Base-by-base conservation (phyloP, 1,284 basidiomycete species). In the Ceratobasidium sp. region DNA sequence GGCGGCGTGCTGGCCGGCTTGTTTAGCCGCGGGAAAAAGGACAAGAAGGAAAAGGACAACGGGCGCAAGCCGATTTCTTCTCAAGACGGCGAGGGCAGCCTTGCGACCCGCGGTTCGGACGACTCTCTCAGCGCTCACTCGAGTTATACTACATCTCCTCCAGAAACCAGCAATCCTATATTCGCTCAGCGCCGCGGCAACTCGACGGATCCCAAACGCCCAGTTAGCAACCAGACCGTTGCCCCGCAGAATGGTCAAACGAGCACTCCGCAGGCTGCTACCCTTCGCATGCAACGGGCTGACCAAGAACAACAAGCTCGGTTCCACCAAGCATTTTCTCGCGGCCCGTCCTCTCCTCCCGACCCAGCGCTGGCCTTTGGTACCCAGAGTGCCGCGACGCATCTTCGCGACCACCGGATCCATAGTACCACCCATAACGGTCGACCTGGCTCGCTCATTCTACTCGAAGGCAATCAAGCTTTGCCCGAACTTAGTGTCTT, bases 401-500 rank as follows among this genome's bases (percentile, higher is more conserved):
- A 68, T 20, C 77, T 76, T 72, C 57, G 81, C 80, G n/a, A 77
- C 77, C 25, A 74, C 32, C n/a, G n/a, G n/a, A n/a, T n/a, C n/a
- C 31, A 56, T 25, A 47, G 65, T 35, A 31, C 64, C 54, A 35
- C 69, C 29, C 54, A 55, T 62, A 77, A 52, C 13, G 55, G 57
- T 13, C 75, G 83, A 35, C 82, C 82, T n/a, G 80, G 80, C 49
- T 82, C 80, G 72, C 76, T 84, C 52, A 80, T 84, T 65, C 76
- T 82, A 58, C 81, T 84, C 70, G 87, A 88, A 69, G 86, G 85
- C 69, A 84, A 83, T 8, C 82, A 86, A 1, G 85, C 84, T 17
- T 88, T 92, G 6, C 93, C 93, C 0, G 90, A 96, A 73, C 85
- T 98, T 70, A 97, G 91, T 75, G 96, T 99, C 70, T 88, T 98